A percentile compares a stretch with the other conserved stretches of the same genome.
Conservation (phyloP, 2,329 filamentous ascomycete species). For the Didymella glomerata region DNA sequence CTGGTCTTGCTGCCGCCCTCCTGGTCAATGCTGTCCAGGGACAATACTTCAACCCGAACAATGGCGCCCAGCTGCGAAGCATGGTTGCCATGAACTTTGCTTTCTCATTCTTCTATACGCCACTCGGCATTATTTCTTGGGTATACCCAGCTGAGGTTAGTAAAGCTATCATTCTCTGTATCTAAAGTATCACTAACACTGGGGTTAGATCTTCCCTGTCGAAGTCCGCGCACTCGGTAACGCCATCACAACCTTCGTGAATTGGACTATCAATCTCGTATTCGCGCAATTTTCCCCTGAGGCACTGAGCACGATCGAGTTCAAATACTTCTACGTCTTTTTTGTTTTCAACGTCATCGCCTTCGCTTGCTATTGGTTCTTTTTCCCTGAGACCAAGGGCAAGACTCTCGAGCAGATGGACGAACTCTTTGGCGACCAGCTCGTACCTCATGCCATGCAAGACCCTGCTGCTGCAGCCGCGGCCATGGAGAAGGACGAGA, state of each 20-base stretch:
- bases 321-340: slow-evolving; percentile 58
- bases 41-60: slow-evolving; percentile 48
- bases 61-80: slow-evolving; percentile 52
- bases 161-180: not conserved
- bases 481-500: slow-evolving; percentile 38
- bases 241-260: slow-evolving; percentile 56
- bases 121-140: slow-evolving; percentile 58
- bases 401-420: slow-evolving; percentile 43
- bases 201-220: slow-evolving; percentile 53
- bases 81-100: slow-evolving; percentile 60
- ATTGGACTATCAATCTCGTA: slow-evolving; percentile 58
- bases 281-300: slow-evolving; percentile 61
- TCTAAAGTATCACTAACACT: not conserved
- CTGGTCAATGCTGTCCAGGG: slow-evolving; percentile 53
- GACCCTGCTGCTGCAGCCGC: slow-evolving; percentile 43
- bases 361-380: slow-evolving; percentile 38
- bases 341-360: slow-evolving; percentile 57
- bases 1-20: slow-evolving; percentile 51
- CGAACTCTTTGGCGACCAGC: slow-evolving; percentile 44
- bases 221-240: slow-evolving; percentile 55
- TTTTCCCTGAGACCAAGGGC: slow-evolving; percentile 45
- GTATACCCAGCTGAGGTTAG: slow-evolving; percentile 55
- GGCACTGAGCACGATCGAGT: slow-evolving; percentile 46
- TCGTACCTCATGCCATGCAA: slow-evolving; percentile 49
- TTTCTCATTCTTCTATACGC: slow-evolving; percentile 57